Evolutionary conservation across 345 rosid species (phyloP).

Genomic region (Salix caprea): DNA sequence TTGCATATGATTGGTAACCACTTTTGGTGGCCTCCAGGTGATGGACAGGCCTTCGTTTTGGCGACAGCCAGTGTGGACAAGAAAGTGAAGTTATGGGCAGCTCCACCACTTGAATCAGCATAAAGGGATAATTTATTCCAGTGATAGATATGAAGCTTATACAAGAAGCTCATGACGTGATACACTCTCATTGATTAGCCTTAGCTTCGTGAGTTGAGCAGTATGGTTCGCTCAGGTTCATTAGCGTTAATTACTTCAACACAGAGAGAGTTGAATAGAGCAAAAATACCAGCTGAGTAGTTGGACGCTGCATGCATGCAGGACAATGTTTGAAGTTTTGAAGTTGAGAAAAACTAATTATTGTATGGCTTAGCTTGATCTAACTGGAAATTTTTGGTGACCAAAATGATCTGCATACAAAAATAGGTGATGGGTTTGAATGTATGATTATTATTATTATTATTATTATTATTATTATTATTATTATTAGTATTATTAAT

Average conservation of each 20-base stretch:
- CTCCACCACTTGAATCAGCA: constrained; percentile 39
- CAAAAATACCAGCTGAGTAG: neutral
- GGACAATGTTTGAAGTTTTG: neutral
- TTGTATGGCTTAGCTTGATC: neutral
- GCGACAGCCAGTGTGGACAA: constrained; percentile 80
- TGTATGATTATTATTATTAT: neutral
- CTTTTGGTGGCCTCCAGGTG: constrained; percentile 42
- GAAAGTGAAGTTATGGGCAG: constrained; percentile 88
- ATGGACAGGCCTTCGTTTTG: constrained; percentile 40
- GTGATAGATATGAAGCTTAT: neutral
- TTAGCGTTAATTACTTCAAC: neutral
- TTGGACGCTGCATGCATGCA: neutral
- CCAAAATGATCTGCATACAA: neutral
- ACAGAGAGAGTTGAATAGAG: neutral
- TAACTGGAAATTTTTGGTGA: neutral
- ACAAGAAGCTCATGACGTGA: constrained; percentile 5
- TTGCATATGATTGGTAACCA: neutral
- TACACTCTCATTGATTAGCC: neutral
- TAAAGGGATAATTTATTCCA: neutral
- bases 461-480: too few relatives aligned
- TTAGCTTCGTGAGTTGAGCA: neutral
- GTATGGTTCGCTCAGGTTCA: neutral
- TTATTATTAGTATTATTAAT: neutral
- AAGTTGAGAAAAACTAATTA: neutral
- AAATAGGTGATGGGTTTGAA: neutral